phyloP scores from a whole-genome alignment of 148 eudicot genomes.

The Arctostaphylos glauca region DNA sequence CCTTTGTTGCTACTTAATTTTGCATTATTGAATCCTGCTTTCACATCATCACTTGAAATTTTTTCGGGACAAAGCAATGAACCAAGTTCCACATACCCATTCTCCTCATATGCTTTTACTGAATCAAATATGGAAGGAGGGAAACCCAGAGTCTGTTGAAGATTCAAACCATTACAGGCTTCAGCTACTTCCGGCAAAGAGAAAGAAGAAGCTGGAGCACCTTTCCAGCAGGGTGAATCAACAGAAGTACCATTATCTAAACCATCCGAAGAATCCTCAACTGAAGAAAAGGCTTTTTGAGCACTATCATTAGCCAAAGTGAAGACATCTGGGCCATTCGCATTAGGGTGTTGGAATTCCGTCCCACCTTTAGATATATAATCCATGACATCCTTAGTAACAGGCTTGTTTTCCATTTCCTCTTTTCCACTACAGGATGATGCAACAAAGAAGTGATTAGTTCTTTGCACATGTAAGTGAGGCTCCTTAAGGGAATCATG shows the following conservation, averaged over 20 bases:
- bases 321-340: slow-evolving; percentile 32
- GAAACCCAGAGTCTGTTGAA: slow-evolving; percentile 28
- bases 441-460: slow-evolving; percentile 27
- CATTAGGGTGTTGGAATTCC: slow-evolving; percentile 31
- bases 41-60: slow-evolving; percentile 19
- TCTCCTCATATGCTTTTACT: slow-evolving; percentile 18
- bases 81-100: slow-evolving; percentile 24
- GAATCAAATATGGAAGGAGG: slow-evolving; percentile 21
- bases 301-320: slow-evolving; percentile 28
- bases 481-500: slow-evolving; percentile 32
- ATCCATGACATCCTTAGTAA: slow-evolving; percentile 22
- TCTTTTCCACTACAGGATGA: slow-evolving; percentile 35
- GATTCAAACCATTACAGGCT: slow-evolving; percentile 26
- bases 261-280: slow-evolving; percentile 43
- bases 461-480: slow-evolving; percentile 27
- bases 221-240: slow-evolving; percentile 99
- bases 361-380: slow-evolving; percentile 22
- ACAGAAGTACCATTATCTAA: slow-evolving; percentile 58
- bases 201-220: slow-evolving; percentile 53
- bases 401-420: slow-evolving; percentile 23
- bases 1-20: slow-evolving; percentile 28
- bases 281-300: slow-evolving; percentile 30
- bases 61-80: slow-evolving; percentile 21
- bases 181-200: slow-evolving; percentile 41
- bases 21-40: slow-evolving; percentile 20